These are phyloP conservation scores for Wallacemonas collosoma DNA, from an alignment of 208 protist genomes.

Conservation along the genomic window DNA sequence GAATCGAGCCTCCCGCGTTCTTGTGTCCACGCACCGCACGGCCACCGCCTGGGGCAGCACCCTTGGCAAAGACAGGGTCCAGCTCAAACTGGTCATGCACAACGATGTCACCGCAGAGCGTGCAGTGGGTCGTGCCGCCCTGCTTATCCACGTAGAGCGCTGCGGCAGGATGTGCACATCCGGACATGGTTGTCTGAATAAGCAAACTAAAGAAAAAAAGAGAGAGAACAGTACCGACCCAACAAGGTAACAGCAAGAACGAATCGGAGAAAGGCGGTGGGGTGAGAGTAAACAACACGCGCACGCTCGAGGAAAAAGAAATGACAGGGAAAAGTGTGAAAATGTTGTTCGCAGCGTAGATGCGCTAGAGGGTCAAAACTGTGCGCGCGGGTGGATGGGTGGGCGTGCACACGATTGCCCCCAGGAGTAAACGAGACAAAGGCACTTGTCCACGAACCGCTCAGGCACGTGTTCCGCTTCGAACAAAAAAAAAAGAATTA, in stretches of 20 bases:
- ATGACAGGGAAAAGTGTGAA: too few species aligned
- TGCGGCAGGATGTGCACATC: conserved; percentile 72
- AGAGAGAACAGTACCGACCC: not conserved
- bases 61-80: conserved; percentile 71
- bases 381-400: too few species aligned
- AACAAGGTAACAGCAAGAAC: too few species aligned
- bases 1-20: conserved; percentile 39
- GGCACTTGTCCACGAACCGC: too few species aligned
- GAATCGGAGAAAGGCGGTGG: too few species aligned
- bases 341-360: too few species aligned
- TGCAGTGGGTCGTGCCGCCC: conserved; percentile 67
- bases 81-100: conserved; percentile 77
- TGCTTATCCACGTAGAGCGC: conserved; percentile 69
- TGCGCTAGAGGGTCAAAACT: too few species aligned
- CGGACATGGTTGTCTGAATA: conserved; percentile 33
- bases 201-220: conserved; percentile 22
- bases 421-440: too few species aligned
- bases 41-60: conserved; percentile 16
- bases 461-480: too few species aligned
- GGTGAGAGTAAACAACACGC: too few species aligned
- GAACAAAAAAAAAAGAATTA: conserved; percentile 16
- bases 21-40: conserved; percentile 15
- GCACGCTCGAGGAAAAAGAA: too few species aligned
- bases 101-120: conserved; percentile 81
- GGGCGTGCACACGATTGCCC: too few species aligned